Evolutionary conservation across 2,329 filamentous ascomycete genomes (phyloP).

Genomic region (Ascochyta viciae-villosae): DNA sequence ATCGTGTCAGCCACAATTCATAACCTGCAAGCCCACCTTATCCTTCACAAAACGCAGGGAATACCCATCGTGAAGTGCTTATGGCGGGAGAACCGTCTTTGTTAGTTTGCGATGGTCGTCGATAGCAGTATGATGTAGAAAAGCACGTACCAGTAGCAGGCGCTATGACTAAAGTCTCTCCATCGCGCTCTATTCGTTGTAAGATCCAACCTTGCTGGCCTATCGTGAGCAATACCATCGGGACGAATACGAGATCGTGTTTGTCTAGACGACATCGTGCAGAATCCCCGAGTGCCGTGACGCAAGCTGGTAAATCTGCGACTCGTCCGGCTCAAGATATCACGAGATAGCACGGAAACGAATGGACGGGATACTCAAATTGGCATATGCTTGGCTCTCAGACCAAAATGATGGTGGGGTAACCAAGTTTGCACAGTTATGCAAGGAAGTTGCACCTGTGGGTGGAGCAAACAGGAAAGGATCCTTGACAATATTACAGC

Average conservation of each 20-base stretch:
- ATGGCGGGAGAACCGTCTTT: slow-evolving; percentile 17
- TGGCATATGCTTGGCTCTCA: slow-evolving; percentile 1
- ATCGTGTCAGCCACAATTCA: slow-evolving; percentile 9
- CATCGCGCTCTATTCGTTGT: slow-evolving; percentile 15
- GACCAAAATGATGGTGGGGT: slow-evolving; percentile 22
- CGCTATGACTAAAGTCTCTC: slow-evolving; percentile 21
- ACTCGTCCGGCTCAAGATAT: background rate
- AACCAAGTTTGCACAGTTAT: slow-evolving; percentile 14
- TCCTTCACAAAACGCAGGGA: slow-evolving; percentile 1
- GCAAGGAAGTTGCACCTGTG: slow-evolving; percentile 20
- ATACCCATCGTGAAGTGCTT: background rate
- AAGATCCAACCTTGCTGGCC: slow-evolving; percentile 24
- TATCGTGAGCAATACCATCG: slow-evolving; percentile 15
- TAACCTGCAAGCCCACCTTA: background rate
- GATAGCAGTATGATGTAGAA: slow-evolving; percentile 10
- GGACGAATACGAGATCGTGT: slow-evolving; percentile 6
- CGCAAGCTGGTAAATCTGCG: slow-evolving; percentile 9
- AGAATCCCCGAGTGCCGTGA: background rate
- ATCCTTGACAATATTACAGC: slow-evolving; percentile 21
- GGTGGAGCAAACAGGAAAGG: slow-evolving; percentile 28
- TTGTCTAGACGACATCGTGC: slow-evolving; percentile 3
- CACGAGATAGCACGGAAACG: background rate
- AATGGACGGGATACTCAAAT: slow-evolving; percentile 3
- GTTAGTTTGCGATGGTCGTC: slow-evolving; percentile 14
- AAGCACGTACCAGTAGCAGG: slow-evolving; percentile 12